Base-by-base conservation (phyloP, 1,284 basidiomycete genomes). In the Phlebopus sp. region DNA sequence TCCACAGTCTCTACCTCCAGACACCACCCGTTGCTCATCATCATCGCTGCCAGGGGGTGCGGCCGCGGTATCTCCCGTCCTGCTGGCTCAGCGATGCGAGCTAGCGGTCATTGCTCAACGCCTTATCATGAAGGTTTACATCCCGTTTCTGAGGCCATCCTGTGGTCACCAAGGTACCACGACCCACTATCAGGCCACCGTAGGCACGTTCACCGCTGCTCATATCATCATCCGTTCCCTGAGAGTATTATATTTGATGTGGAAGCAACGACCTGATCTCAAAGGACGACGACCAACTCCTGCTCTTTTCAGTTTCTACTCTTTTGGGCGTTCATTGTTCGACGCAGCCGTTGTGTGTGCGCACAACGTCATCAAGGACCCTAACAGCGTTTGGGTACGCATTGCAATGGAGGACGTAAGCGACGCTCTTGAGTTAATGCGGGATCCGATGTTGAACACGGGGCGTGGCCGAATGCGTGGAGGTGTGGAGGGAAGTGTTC, bases 291-390 rank as follows among this genome's bases (percentile, higher is more conserved):
- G 51, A 18, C 57, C 64, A 9, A 56, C 62, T 10, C 69, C 67
- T 5, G 70, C 76, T 1, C 58, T 80, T 42, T 79, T 79, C 54
- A 76, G 78, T 54, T 77, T 81, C 52, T 85, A 85, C 59, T 74
- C 81, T 4, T 76, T 84, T 44, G 74, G 76, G 4, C 72, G 79
- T 49, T 70, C 76, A 14, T 61, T 88, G 23, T 79, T 84, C 57
- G 81, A 84, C 52, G 79, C 85, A 0, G 74, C 79, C 2, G 74
- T 84, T 13, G 72, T 82, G 11, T 81, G 79, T 53, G 79, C 79
- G 4, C 78, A 83, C 56, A 74, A 77, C 10, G 76, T 76, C 41
- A 71, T 84, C 49, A 76, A 72, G 47, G 73, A 78, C 40, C 77
- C 79, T 4, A 62, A 57, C 15, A 71, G 70, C 29, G 65, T 80